These are phyloP conservation scores for Calendula officinalis DNA, from an alignment of 129 eudicot genomes.

Conservation along the genomic window DNA sequence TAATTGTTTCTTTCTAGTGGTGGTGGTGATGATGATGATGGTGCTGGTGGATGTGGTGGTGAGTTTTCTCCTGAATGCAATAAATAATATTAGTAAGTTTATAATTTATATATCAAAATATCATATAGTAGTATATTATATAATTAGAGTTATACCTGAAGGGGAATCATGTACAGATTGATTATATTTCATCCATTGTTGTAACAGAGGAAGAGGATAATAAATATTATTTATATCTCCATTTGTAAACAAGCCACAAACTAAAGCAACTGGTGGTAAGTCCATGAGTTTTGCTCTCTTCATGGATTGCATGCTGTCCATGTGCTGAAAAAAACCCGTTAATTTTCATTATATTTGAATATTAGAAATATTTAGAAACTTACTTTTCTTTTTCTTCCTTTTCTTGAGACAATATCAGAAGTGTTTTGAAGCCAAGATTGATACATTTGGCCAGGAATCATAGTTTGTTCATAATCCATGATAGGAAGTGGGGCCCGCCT, in stretches of 20 bases:
- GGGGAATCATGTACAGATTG: conserved; percentile 73
- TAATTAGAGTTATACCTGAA: conserved; percentile 54
- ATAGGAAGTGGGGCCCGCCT: conserved; percentile 36
- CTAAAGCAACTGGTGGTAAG: conserved; percentile 68
- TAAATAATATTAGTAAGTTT: conserved; percentile 12
- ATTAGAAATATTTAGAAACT: conserved; percentile 2
- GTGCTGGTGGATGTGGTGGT: conserved; percentile 63
- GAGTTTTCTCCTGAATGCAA: conserved; percentile 48
- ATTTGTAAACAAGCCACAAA: conserved; percentile 47
- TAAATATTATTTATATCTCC: conserved; percentile 35
- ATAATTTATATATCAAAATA: background rate
- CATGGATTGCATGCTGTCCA: conserved; percentile 35
- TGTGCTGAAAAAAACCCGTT: conserved; percentile 30
- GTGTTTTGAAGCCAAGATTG: conserved; percentile 84
- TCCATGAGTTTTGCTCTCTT: conserved; percentile 64
- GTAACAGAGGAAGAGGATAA: conserved; percentile 64
- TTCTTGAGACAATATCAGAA: conserved; percentile 53
- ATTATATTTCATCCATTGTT: conserved; percentile 56
- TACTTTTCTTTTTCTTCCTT: conserved; percentile 65
- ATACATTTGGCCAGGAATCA: conserved; percentile 71
- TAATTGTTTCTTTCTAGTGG: conserved; percentile 40
- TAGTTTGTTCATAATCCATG: conserved; percentile 77
- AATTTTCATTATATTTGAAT: background rate
- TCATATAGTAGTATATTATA: background rate
- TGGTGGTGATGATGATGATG: conserved; percentile 67